Percentiles rank a stretch among this genome's conserved stretches.
phyloP scores from a whole-genome alignment of 129 eudicot genomes.

The Flaveria linearis region DNA sequence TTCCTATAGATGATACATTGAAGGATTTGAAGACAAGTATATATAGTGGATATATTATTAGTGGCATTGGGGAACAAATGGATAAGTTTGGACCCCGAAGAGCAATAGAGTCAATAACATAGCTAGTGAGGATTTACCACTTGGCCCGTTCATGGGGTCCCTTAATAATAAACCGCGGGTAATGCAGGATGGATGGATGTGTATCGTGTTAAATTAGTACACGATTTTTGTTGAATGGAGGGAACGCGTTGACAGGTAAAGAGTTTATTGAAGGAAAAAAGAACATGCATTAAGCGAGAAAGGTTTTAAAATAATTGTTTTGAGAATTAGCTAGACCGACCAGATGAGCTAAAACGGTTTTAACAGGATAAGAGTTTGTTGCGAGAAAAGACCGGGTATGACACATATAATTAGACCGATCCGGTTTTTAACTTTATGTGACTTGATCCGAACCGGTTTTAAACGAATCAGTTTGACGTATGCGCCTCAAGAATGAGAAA shows the following conservation, averaged over 20 bases:
- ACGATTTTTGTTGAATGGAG: not conserved
- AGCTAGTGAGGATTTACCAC: slow-evolving; percentile 2
- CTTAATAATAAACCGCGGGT: not conserved
- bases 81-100: slow-evolving; percentile 4
- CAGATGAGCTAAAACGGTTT: too few species aligned
- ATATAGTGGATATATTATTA: not conserved
- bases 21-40: slow-evolving; percentile 1
- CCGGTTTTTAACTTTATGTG: too few species aligned
- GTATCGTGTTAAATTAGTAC: too few species aligned
- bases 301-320: not conserved
- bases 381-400: too few species aligned
- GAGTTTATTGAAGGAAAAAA: not conserved
- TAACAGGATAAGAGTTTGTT: too few species aligned
- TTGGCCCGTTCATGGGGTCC: slow-evolving; percentile 4
- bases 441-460: too few species aligned
- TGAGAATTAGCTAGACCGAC: not conserved
- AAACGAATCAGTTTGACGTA: too few species aligned
- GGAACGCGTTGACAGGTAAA: not conserved
- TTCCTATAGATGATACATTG: not conserved
- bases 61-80: not conserved
- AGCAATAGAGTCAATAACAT: not conserved
- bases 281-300: too few species aligned
- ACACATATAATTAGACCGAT: too few species aligned
- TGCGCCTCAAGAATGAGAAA: too few species aligned
- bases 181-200: too few species aligned